A percentile compares a stretch with the other conserved stretches of the same genome.
Evolutionary conservation across 352 stramenopile genomes (phyloP).

Genomic region (Pythium brassicae): DNA sequence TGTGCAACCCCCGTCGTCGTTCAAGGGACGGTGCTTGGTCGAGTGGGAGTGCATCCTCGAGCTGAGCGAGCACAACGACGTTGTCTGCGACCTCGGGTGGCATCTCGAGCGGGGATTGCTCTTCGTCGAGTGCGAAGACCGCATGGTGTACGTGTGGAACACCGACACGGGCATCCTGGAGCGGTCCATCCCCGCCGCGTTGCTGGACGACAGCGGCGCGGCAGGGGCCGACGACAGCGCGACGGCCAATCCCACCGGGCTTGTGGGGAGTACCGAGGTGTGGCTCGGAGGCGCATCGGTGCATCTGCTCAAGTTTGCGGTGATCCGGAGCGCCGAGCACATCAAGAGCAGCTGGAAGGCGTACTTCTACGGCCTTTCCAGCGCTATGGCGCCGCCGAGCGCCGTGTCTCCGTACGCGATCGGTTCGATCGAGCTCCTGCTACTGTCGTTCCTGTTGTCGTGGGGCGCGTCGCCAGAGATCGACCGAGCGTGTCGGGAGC

Average conservation of each 20-base stretch:
- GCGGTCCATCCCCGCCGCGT: constrained; percentile 41
- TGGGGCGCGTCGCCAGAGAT: constrained; percentile 66
- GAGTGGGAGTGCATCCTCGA: constrained; percentile 65
- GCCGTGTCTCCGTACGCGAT: constrained; percentile 53
- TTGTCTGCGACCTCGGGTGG: constrained; percentile 52
- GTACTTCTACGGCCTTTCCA: constrained; percentile 42
- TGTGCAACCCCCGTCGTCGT: constrained; percentile 1
- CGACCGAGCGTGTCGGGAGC: constrained; percentile 48
- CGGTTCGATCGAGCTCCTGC: constrained; percentile 61
- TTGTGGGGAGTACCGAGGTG: constrained; percentile 50
- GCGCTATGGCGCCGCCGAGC: no score
- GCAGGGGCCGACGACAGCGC: constrained; percentile 7
- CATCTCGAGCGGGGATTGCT: constrained; percentile 54
- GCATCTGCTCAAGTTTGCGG: constrained; percentile 61
- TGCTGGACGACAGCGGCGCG: constrained; percentile 53
- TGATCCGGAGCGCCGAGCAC: constrained; percentile 58
- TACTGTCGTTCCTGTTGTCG: constrained; percentile 73
- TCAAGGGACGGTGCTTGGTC: constrained; percentile 15
- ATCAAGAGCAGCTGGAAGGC: constrained; percentile 69
- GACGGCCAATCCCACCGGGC: constrained; percentile 14
- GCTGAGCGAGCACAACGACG: constrained; percentile 55
- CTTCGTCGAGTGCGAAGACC: constrained; percentile 65
- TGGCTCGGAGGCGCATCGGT: constrained; percentile 45
- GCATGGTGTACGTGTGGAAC: constrained; percentile 79
- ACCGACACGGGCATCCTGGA: constrained; percentile 74